Percentiles rank a stretch among this genome's conserved stretches.
Evolutionary conservation across 2,329 filamentous ascomycete species (phyloP).

Genomic region (Periconia digitata): DNA sequence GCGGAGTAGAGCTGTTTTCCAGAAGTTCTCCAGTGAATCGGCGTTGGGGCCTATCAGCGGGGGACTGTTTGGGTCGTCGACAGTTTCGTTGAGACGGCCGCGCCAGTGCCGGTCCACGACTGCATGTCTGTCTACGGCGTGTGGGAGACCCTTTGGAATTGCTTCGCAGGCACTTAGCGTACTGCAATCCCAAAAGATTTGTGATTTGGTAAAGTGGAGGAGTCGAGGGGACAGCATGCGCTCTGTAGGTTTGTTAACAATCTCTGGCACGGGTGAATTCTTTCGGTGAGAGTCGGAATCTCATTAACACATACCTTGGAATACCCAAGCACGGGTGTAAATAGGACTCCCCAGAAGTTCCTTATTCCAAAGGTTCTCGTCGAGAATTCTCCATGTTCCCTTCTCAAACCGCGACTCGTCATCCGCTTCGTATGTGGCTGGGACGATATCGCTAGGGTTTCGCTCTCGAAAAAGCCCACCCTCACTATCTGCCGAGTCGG

Average conservation of each 20-base stretch:
- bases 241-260: slow-evolving; percentile 5
- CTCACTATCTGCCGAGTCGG: slow-evolving; percentile 16
- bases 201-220: slow-evolving; percentile 14
- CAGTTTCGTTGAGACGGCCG: slow-evolving; percentile 6
- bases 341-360: slow-evolving; percentile 10
- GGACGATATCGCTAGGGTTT: slow-evolving; percentile 3
- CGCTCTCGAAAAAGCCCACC: slow-evolving; percentile 23
- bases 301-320: slow-evolving; percentile 16
- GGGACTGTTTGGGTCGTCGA: neutral
- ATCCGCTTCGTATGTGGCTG: neutral
- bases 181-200: slow-evolving; percentile 25
- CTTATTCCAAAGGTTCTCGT: slow-evolving; percentile 13
- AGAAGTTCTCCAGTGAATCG: slow-evolving; percentile 16
- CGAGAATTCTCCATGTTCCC: slow-evolving; percentile 15
- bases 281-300: no score
- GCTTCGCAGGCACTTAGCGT: slow-evolving; percentile 14
- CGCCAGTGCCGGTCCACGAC: slow-evolving; percentile 16
- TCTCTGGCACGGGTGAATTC: no score
- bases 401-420: neutral
- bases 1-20: slow-evolving; percentile 13
- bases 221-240: slow-evolving; percentile 20
- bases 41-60: slow-evolving; percentile 7
- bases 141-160: slow-evolving; percentile 10
- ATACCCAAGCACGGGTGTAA: slow-evolving; percentile 22
- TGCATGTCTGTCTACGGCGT: slow-evolving; percentile 5